Conservation (phyloP, 768 basidiomycete genomes). For the Cystofilobasidium bisporidii region DNA sequence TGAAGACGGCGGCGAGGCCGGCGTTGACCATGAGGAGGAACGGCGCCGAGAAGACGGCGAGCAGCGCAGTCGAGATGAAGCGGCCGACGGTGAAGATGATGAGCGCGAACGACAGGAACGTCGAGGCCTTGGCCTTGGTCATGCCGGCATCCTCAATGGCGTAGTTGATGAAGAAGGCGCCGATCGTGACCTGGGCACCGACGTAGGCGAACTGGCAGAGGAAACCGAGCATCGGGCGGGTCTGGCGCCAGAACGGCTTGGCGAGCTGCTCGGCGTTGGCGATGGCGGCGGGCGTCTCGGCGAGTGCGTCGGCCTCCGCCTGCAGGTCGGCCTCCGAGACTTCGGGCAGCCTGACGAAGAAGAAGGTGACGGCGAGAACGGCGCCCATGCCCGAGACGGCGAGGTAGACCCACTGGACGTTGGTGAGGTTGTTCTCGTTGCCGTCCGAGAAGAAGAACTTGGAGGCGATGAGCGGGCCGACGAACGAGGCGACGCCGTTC, state of each 20-base stretch:
- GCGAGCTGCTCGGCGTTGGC: constrained; percentile 33
- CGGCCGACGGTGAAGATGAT: constrained; percentile 52
- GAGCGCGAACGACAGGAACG: constrained; percentile 62
- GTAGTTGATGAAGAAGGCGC: constrained; percentile 58
- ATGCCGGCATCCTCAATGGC: constrained; percentile 52
- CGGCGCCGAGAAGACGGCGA: constrained; percentile 59
- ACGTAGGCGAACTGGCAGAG: constrained; percentile 61
- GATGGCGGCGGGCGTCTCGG: constrained; percentile 40
- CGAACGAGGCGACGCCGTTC: constrained; percentile 63
- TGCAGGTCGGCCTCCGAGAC: constrained; percentile 59
- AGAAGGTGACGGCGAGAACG: constrained; percentile 56
- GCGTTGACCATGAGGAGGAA: constrained; percentile 53
- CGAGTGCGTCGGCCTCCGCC: constrained; percentile 39
- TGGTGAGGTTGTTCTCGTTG: constrained; percentile 54
- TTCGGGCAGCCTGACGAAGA: constrained; percentile 60
- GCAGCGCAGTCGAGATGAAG: constrained; percentile 54
- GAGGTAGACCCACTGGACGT: constrained; percentile 49
- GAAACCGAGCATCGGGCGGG: constrained; percentile 60
- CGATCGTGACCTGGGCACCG: constrained; percentile 55
- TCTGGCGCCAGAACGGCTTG: constrained; percentile 59
- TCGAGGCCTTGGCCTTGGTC: constrained; percentile 48
- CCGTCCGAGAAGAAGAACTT: constrained; percentile 62
- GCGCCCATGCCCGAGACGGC: constrained; percentile 48
- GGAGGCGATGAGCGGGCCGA: constrained; percentile 61
- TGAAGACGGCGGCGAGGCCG: constrained; percentile 48